A percentile compares a stretch with the other conserved stretches of the same genome.
Conservation (phyloP, 2,329 filamentous ascomycete genomes). For the Talaromyces pinophilus region DNA sequence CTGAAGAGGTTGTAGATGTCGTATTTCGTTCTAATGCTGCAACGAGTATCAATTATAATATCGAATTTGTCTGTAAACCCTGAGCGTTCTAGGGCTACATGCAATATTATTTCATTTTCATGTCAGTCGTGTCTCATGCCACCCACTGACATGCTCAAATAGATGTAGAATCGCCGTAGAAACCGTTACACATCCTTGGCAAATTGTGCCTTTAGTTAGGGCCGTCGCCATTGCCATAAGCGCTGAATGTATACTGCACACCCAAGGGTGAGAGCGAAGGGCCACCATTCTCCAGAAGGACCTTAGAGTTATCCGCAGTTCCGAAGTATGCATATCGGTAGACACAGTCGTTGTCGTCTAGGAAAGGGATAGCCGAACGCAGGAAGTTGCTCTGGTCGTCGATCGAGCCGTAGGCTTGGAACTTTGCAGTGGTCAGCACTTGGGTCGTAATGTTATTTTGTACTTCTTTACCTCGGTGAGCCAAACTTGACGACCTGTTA, state of each 20-base stretch:
- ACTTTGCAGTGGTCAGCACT: conserved; percentile 30
- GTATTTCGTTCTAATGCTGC: background rate
- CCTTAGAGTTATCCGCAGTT: conserved; percentile 29
- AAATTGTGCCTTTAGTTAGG: background rate
- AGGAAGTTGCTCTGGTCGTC: conserved; percentile 39
- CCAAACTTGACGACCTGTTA: conserved; percentile 45
- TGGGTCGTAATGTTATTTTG: background rate
- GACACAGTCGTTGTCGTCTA: conserved; percentile 42
- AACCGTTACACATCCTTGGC: background rate
- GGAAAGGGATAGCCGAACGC: conserved; percentile 39
- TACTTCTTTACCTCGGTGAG: conserved; percentile 36
- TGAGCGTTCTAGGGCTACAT: background rate
- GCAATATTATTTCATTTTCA: background rate
- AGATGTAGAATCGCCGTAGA: background rate
- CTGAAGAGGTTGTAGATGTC: background rate
- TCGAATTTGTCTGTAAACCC: background rate
- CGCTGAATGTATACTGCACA: conserved; percentile 17
- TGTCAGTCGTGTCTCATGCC: background rate
- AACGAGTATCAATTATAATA: background rate
- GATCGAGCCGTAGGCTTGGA: conserved; percentile 36
- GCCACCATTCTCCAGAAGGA: conserved; percentile 10
- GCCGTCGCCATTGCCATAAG: conserved; percentile 17
- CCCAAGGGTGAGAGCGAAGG: conserved; percentile 21
- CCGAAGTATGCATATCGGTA: conserved; percentile 48
- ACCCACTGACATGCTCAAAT: background rate